These are phyloP conservation scores for Trichoderma reesei DNA, from an alignment of 495 filamentous ascomycete genomes.

Conservation along the genomic window DNA sequence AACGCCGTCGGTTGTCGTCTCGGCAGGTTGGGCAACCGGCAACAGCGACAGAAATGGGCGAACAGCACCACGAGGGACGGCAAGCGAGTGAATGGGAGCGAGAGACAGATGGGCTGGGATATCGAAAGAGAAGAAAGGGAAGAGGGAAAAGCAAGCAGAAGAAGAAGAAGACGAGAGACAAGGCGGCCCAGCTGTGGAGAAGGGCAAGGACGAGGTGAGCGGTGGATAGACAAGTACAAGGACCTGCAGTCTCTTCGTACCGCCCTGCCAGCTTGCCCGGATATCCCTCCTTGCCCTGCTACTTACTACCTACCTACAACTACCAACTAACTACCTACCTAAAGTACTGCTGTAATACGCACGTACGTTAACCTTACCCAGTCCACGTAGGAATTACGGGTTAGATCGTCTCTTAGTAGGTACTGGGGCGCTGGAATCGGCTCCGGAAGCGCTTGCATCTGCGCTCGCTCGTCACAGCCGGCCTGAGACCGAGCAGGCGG, in stretches of 20 bases:
- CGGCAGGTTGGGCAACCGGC: neutral
- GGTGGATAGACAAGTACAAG: neutral
- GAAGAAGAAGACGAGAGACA: neutral
- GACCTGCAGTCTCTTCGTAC: neutral
- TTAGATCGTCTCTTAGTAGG: too few relatives aligned
- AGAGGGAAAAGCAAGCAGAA: neutral
- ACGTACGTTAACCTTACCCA: too few relatives aligned
- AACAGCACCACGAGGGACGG: neutral
- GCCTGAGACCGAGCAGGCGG: neutral
- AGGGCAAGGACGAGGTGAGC: neutral
- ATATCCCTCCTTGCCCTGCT: too few relatives aligned
- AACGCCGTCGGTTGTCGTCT: neutral
- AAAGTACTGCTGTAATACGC: too few relatives aligned
- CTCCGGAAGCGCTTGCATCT: conserved; percentile 7
- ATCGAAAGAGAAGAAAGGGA: conserved; percentile 4
- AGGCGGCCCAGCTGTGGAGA: neutral
- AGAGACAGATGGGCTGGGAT: conserved; percentile 4
- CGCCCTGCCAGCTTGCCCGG: too few relatives aligned
- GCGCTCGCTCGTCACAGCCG: neutral
- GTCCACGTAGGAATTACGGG: too few relatives aligned
- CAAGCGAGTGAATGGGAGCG: conserved; percentile 10
- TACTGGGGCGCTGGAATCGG: neutral
- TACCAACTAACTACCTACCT: too few relatives aligned
- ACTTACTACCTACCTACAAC: too few relatives aligned
- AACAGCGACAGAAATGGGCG: neutral